Evolutionary conservation across 2,329 filamentous ascomycete genomes (phyloP), one percentile per base, ranked within the genome.

Genomic region (Aquanectria penicillioides): DNA sequence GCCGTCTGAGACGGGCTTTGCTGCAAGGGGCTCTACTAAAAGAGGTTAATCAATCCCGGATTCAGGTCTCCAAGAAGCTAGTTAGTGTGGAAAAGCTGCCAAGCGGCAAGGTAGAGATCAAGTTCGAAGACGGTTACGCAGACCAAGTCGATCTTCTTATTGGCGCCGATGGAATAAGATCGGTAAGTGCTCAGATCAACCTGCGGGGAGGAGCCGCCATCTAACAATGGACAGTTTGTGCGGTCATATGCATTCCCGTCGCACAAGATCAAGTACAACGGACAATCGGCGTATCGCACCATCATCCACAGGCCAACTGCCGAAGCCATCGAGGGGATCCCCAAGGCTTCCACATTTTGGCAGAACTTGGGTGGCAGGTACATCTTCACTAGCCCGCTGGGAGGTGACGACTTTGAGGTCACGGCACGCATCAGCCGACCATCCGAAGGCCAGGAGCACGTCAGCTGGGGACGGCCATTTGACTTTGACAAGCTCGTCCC

Each of bases 101-200:
- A 0, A 63, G 56, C 12, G 69, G 66, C 0, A 80, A 78, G 4
- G 70, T 82, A 2, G 62, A 71, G 3, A 69, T 85, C 9, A 41
- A 55, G 0, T 86, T 87, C 55, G 73, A 78, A 11, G 82, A 86
- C 61, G 77, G 77, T 4, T 66, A 64, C 5, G 48, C 40, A 1
- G 76, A 75, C 3, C 68, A 74, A 13, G 76, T 76, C 3, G 81
- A 83, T 59, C 66, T 85, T 0, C 74, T 85, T 1, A 75, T 86
- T 2, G 83, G 82, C 0, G 83, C 80, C 5, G 81, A 86, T 64
- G 81, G 83, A 3, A 84, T 84, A 48, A 77, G 81, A 55, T 83
- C 81, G 5, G 78, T 81, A 62, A 29, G 71, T 13, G 18, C 13
- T 3, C 28, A 17, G 15, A 3, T 58, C 12, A n/a, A n/a, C n/a